Evolutionary conservation across 2,329 filamentous ascomycete genomes (phyloP).

Genomic region (Cordyceps farinosa): DNA sequence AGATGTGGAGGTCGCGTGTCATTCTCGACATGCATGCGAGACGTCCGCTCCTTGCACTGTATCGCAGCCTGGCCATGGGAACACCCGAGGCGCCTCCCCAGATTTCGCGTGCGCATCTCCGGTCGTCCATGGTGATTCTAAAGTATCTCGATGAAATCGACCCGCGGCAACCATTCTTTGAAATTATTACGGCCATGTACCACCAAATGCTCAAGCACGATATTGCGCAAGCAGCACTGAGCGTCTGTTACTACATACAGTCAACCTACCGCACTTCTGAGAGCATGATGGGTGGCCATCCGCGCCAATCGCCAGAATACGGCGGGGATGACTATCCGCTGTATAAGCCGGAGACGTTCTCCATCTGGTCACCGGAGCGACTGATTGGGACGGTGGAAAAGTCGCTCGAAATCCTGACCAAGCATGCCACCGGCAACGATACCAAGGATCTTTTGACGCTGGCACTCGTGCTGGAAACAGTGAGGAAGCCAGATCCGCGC

Average conservation of each 20-base stretch:
- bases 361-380: conserved; percentile 41
- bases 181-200: conserved; percentile 49
- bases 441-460: conserved; percentile 49
- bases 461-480: conserved; percentile 45
- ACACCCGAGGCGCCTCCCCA: conserved; percentile 47
- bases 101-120: conserved; percentile 50
- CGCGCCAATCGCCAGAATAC: conserved; percentile 34
- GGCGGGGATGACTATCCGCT: conserved; percentile 32
- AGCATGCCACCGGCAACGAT: conserved; percentile 46
- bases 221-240: conserved; percentile 52
- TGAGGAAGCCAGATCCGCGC: conserved; percentile 39
- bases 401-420: conserved; percentile 43
- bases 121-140: conserved; percentile 53
- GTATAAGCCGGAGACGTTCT: conserved; percentile 33
- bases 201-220: conserved; percentile 51
- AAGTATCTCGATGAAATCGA: conserved; percentile 54
- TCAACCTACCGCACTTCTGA: conserved; percentile 29
- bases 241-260: conserved; percentile 53
- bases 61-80: conserved; percentile 54
- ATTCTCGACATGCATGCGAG: conserved; percentile 54
- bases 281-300: conserved; percentile 27
- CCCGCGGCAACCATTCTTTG: conserved; percentile 42
- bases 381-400: conserved; percentile 45
- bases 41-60: conserved; percentile 49
- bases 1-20: conserved; percentile 49